phyloP scores from a whole-genome alignment of 1,284 basidiomycete species.

The Puccinia coronata region DNA sequence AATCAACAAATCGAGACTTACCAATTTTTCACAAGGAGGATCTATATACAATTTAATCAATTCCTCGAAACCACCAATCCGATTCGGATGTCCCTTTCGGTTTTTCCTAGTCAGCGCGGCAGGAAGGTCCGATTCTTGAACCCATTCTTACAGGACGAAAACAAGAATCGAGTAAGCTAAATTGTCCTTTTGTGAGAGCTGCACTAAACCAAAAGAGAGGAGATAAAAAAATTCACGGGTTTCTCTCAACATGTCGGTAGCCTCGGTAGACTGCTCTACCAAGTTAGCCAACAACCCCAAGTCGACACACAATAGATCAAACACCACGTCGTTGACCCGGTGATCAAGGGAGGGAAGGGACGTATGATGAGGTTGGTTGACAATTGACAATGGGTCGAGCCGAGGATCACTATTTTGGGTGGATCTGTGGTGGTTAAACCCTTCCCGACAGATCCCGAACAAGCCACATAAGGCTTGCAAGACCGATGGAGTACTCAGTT shows the following conservation, averaged over 20 bases:
- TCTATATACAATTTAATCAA: slow-evolving; percentile 27
- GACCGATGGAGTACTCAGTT: slow-evolving; percentile 17
- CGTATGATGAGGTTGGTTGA: neutral
- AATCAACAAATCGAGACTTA: slow-evolving; percentile 3
- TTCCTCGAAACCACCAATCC: slow-evolving; percentile 20
- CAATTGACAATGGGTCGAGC: too few species aligned
- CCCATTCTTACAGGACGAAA: neutral
- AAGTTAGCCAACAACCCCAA: slow-evolving; percentile 43
- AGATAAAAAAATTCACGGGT: slow-evolving; percentile 6
- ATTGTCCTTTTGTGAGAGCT: neutral
- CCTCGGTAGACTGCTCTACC: slow-evolving; percentile 26
- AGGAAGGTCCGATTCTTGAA: neutral
- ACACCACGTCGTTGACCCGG: slow-evolving; percentile 30
- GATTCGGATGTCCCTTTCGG: neutral
- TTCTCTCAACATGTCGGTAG: slow-evolving; percentile 22
- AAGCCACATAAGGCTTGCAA: slow-evolving; percentile 27
- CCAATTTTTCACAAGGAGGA: slow-evolving; percentile 26
- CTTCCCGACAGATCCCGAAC: slow-evolving; percentile 33
- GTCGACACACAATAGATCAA: slow-evolving; percentile 38
- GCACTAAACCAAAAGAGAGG: neutral
- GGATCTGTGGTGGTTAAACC: slow-evolving; percentile 14
- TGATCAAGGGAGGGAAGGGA: neutral
- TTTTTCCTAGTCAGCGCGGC: neutral
- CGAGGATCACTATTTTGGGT: neutral
- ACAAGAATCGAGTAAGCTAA: neutral